These are phyloP conservation scores for Zopfochytrium polystomum DNA, from an alignment of 371 early-diverging fungal species.

Conservation along the genomic window DNA sequence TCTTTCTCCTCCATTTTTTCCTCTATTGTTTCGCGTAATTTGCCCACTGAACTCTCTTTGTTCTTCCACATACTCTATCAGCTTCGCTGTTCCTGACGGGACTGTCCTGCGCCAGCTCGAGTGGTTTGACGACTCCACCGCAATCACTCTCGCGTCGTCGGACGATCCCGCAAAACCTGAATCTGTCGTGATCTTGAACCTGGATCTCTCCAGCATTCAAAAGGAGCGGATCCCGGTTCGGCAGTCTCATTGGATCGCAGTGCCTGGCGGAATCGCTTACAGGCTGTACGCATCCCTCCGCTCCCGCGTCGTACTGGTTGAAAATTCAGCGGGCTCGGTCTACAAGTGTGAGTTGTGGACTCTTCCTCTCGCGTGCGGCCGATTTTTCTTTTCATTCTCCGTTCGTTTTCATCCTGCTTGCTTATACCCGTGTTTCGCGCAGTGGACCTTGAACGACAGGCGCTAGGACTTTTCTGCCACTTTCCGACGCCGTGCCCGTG, in stretches of 20 bases:
- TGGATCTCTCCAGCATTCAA: neutral
- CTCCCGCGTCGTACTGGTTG: constrained; percentile 38
- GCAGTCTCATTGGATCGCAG: neutral
- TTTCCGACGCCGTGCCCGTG: constrained; percentile 66
- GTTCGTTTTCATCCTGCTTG: too few relatives aligned
- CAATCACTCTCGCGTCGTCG: constrained; percentile 8
- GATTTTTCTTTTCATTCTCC: neutral
- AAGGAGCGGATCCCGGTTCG: constrained; percentile 5
- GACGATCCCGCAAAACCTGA: constrained; percentile 1
- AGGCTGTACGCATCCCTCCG: constrained; percentile 1
- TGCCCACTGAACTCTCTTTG: neutral
- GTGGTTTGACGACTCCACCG: neutral
- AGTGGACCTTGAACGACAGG: too few relatives aligned
- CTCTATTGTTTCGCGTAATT: too few relatives aligned
- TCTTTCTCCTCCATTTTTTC: too few relatives aligned
- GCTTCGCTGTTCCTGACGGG: too few relatives aligned
- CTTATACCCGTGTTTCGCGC: too few relatives aligned
- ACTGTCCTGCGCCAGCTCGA: too few relatives aligned
- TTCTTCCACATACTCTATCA: too few relatives aligned
- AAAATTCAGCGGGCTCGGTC: constrained; percentile 48
- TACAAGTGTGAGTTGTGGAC: constrained; percentile 27
- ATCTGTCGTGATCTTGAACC: constrained; percentile 10
- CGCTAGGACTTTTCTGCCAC: constrained; percentile 13
- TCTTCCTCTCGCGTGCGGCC: neutral
- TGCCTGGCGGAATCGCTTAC: constrained; percentile 6